Conservation (phyloP, 257 asterid species). For the Fraxinus pennsylvanica region DNA sequence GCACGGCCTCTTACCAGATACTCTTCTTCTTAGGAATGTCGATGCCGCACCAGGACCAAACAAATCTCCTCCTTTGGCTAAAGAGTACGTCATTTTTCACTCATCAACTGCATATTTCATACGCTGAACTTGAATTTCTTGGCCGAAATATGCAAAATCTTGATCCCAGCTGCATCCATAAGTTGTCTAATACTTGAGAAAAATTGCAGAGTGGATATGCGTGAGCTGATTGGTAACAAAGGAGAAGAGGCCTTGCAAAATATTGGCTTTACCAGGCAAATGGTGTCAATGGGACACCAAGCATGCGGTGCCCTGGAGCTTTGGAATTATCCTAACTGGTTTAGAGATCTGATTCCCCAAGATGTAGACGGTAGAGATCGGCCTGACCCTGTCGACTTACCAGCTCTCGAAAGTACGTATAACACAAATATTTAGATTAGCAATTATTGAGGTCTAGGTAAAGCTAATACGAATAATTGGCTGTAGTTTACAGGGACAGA, state of each 20-base stretch:
- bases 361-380: constrained; percentile 50
- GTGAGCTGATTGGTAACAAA: constrained; percentile 43
- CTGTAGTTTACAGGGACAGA: constrained; percentile 64
- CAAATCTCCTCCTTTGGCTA: constrained; percentile 49
- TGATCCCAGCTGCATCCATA: background rate
- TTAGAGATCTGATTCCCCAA: constrained; percentile 47
- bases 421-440: background rate
- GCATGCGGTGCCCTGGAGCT: constrained; percentile 70
- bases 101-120: background rate
- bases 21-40: constrained; percentile 41
- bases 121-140: background rate
- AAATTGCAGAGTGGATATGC: constrained; percentile 42
- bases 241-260: constrained; percentile 38
- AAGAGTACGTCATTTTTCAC: constrained; percentile 31
- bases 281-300: constrained; percentile 83
- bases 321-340: constrained; percentile 63
- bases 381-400: constrained; percentile 51
- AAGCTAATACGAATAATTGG: background rate
- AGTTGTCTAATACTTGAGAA: background rate
- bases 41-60: constrained; percentile 49
- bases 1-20: constrained; percentile 63
- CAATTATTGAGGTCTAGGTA: background rate
- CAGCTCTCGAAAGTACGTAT: constrained; percentile 57
- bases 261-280: constrained; percentile 53
- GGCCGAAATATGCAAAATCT: background rate